These are phyloP conservation scores for Mortierella sp. DNA, from an alignment of 371 early-diverging fungal genomes.

Conservation along the genomic window DNA sequence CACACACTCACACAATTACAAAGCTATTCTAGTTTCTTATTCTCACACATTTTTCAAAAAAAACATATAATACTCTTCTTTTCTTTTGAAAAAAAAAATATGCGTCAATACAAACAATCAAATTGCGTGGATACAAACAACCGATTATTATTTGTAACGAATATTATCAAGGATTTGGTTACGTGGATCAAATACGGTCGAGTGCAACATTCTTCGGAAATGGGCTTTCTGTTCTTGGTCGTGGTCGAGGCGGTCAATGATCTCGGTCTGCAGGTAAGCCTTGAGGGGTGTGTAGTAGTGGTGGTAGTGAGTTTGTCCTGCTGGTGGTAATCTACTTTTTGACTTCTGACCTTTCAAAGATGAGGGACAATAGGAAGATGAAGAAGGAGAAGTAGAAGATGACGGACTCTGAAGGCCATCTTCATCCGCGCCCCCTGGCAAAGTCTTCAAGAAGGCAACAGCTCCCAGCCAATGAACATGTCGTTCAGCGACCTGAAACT, in stretches of 20 bases:
- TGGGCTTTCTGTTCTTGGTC: constrained; percentile 21
- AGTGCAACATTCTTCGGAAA: constrained; percentile 30
- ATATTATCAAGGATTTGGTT: constrained; percentile 41
- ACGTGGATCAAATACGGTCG: constrained; percentile 33
- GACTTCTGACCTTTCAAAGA: not conserved
- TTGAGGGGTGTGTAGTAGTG: constrained; percentile 18
- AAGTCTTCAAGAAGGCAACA: constrained; percentile 28
- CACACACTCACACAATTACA: constrained; percentile 1
- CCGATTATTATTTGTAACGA: constrained; percentile 16
- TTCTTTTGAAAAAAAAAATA: not conserved
- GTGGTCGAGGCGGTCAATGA: constrained; percentile 16
- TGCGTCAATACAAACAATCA: not conserved
- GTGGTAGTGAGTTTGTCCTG: no score
- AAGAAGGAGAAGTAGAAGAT: not conserved
- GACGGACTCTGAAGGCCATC: not conserved
- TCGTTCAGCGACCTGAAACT: constrained; percentile 30
- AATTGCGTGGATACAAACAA: not conserved
- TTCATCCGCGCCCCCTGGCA: constrained; percentile 19
- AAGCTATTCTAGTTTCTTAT: constrained; percentile 9
- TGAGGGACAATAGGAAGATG: no score
- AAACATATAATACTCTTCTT: not conserved
- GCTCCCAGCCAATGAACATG: constrained; percentile 58
- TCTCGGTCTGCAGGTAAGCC: constrained; percentile 13
- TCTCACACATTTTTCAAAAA: no score
- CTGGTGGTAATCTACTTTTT: no score